These are phyloP conservation scores for Whalleya microplaca DNA, from an alignment of 2,329 filamentous ascomycete genomes.

Conservation along the genomic window DNA sequence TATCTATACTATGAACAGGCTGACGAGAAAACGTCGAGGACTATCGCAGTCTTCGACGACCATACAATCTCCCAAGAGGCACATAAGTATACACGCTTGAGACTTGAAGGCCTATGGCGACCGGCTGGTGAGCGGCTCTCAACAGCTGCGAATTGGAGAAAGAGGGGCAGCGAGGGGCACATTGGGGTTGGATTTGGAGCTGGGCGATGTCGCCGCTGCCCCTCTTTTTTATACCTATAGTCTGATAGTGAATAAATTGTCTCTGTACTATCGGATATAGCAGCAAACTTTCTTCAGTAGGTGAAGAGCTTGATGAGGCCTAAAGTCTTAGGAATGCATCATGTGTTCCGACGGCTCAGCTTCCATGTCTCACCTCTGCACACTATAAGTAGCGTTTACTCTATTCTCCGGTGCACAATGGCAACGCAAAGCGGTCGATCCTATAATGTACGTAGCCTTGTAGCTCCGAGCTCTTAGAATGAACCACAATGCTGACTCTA, in stretches of 20 bases:
- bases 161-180: slow-evolving; percentile 12
- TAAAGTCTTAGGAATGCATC: slow-evolving; percentile 31
- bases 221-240: slow-evolving; percentile 9
- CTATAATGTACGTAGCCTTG: slow-evolving; percentile 30
- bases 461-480: slow-evolving; percentile 5
- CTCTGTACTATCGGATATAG: slow-evolving; percentile 14
- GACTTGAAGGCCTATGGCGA: too few relatives aligned
- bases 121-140: too few relatives aligned
- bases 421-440: slow-evolving; percentile 26
- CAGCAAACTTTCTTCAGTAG: not conserved
- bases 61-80: too few relatives aligned
- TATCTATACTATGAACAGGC: too few relatives aligned
- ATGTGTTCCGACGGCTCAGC: slow-evolving; percentile 31
- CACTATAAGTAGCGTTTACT: slow-evolving; percentile 12
- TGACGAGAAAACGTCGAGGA: too few relatives aligned
- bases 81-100: too few relatives aligned
- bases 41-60: too few relatives aligned
- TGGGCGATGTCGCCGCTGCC: slow-evolving; percentile 21
- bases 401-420: slow-evolving; percentile 30
- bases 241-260: not conserved
- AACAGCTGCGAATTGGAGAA: slow-evolving; percentile 7
- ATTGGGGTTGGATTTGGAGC: slow-evolving; percentile 1
- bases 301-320: slow-evolving; percentile 9
- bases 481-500: slow-evolving; percentile 6
- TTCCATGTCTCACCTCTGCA: slow-evolving; percentile 8